phyloP scores from a whole-genome alignment of 208 protist species.

The Leishmania martiniquensis region DNA sequence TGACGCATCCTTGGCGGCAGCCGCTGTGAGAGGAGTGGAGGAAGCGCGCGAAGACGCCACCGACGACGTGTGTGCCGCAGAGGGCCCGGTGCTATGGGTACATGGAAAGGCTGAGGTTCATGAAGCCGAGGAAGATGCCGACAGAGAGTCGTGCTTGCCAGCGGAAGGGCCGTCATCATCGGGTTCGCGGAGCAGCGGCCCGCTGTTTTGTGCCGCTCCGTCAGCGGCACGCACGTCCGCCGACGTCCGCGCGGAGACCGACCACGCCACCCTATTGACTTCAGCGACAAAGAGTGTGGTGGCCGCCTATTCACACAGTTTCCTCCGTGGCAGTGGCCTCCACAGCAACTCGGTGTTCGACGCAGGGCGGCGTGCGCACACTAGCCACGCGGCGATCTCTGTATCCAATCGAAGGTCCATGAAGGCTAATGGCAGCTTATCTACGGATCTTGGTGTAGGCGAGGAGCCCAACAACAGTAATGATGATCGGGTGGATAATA shows the following conservation, averaged over 20 bases:
- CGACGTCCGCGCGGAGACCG: neutral
- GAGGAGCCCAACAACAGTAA: neutral
- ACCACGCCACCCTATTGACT: neutral
- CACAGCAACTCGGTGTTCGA: constrained; percentile 1
- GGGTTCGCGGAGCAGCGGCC: neutral
- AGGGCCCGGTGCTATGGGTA: neutral
- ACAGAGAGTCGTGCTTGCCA: neutral
- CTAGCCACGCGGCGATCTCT: neutral
- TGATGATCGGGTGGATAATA: neutral
- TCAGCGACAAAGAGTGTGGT: neutral
- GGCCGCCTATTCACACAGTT: neutral
- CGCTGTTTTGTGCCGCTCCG: neutral
- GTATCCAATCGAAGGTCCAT: neutral
- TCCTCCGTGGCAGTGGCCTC: neutral
- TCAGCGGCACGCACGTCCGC: neutral
- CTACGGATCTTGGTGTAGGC: neutral
- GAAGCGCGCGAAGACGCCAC: neutral
- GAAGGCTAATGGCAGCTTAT: neutral
- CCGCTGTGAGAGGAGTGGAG: neutral
- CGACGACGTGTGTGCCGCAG: neutral
- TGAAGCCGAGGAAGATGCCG: neutral
- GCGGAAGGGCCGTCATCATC: neutral
- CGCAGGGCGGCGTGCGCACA: neutral
- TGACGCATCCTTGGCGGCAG: neutral
- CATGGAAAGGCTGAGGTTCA: neutral